Percentiles rank a stretch among this genome's conserved stretches.
These are phyloP conservation scores for Phoma sp. DNA, from an alignment of 2,329 filamentous ascomycete genomes.

Conservation along the genomic window DNA sequence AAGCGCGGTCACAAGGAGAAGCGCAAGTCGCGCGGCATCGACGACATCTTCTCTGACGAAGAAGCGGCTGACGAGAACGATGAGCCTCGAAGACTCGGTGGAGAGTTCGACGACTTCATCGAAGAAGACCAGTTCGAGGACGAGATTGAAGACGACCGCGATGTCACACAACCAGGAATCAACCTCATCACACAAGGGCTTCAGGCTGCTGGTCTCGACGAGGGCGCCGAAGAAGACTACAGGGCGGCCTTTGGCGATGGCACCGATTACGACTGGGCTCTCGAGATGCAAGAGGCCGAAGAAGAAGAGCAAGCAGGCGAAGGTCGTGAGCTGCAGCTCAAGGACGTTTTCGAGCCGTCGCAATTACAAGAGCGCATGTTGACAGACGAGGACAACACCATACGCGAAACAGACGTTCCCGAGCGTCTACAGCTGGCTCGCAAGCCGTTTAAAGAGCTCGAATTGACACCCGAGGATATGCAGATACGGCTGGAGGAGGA, in stretches of 20 bases:
- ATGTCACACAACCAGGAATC: conserved; percentile 82
- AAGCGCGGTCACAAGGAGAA: conserved; percentile 86
- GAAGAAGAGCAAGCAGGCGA: conserved; percentile 77
- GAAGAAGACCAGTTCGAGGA: conserved; percentile 84
- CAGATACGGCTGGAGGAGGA: conserved; percentile 73
- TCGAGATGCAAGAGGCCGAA: conserved; percentile 86
- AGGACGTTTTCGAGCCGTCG: conserved; percentile 97
- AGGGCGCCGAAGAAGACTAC: conserved; percentile 94
- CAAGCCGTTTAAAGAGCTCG: conserved; percentile 82
- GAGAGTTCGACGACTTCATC: conserved; percentile 76
- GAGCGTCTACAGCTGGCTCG: conserved; percentile 94
- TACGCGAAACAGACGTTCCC: conserved; percentile 86
- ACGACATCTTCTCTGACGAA: conserved; percentile 95
- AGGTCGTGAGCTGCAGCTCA: conserved; percentile 86
- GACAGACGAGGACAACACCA: conserved; percentile 92
- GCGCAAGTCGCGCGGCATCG: conserved; percentile 72
- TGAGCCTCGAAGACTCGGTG: conserved; percentile 44
- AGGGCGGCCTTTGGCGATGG: conserved; percentile 94
- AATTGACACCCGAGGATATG: conserved; percentile 79
- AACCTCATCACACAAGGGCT: conserved; percentile 72
- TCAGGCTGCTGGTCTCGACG: conserved; percentile 84
- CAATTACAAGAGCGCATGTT: conserved; percentile 93
- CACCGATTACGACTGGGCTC: conserved; percentile 92
- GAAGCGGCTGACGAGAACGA: conserved; percentile 71
- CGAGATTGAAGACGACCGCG: conserved; percentile 85